Evolutionary conservation across 306 rosid genomes (phyloP).

Genomic region (Fragaria ananassa): DNA sequence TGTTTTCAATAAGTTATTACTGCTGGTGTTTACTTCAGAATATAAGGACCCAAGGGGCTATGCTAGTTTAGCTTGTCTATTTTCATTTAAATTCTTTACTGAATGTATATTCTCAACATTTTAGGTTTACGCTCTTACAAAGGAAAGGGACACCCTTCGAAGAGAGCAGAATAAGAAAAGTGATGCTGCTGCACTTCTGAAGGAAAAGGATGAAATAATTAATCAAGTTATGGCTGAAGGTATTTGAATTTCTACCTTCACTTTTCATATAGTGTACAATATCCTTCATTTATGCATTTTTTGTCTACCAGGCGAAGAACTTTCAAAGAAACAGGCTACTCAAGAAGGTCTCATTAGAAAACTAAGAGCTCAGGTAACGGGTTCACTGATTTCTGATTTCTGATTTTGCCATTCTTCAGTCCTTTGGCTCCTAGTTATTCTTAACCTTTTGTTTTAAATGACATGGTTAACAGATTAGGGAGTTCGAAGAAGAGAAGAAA

Average conservation of each 20-base stretch:
- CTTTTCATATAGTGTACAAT: not conserved
- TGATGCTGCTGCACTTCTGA: slow-evolving; percentile 97
- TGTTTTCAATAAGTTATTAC: not conserved
- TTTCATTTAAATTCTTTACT: not conserved
- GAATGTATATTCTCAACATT: slow-evolving; percentile 18
- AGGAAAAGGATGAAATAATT: slow-evolving; percentile 98
- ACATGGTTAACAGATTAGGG: slow-evolving; percentile 89
- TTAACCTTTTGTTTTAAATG: slow-evolving; percentile 24
- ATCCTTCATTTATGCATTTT: slow-evolving; percentile 10
- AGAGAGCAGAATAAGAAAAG: slow-evolving; percentile 93
- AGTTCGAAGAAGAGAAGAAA: slow-evolving; percentile 99
- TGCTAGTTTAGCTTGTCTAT: not conserved
- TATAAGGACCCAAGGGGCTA: not conserved
- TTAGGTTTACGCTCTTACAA: slow-evolving; percentile 91
- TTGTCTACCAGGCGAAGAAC: slow-evolving; percentile 82
- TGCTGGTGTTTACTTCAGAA: not conserved
- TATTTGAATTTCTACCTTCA: slow-evolving; percentile 20
- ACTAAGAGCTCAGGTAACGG: slow-evolving; percentile 85
- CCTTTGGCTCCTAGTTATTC: slow-evolving; percentile 17
- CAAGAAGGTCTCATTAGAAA: slow-evolving; percentile 89
- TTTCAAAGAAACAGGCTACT: slow-evolving; percentile 97
- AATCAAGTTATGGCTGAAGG: slow-evolving; percentile 99
- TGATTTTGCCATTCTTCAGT: slow-evolving; percentile 22
- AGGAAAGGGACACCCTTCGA: slow-evolving; percentile 94
- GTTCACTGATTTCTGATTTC: slow-evolving; percentile 13